Conservation (phyloP, 2,329 filamentous ascomycete genomes). For the Aureobasidium sp. region DNA sequence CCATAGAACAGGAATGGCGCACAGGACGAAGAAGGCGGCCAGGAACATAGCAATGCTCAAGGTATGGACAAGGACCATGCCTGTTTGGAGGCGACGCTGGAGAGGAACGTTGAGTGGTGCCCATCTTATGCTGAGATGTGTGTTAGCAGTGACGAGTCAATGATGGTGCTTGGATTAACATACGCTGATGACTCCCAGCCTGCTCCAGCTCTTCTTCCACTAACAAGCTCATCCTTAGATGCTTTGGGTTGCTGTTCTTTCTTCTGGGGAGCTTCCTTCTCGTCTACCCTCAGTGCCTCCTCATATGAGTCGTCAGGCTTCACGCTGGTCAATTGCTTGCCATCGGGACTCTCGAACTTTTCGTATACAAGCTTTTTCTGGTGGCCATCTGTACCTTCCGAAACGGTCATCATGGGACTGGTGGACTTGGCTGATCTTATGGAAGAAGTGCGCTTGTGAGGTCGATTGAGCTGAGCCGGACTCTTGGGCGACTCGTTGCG, state of each 20-base stretch:
- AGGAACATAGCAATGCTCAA: constrained; percentile 44
- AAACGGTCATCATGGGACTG: constrained; percentile 12
- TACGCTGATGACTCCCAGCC: constrained; percentile 40
- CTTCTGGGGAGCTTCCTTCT: constrained; percentile 16
- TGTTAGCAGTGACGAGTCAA: neutral
- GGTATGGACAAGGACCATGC: constrained; percentile 41
- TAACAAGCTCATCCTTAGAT: constrained; percentile 36
- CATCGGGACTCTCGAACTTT: constrained; percentile 35
- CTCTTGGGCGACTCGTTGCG: constrained; percentile 20
- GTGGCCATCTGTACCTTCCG: constrained; percentile 12
- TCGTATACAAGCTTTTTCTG: constrained; percentile 31
- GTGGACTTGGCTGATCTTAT: neutral
- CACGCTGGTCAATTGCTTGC: constrained; percentile 37
- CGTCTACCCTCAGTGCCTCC: constrained; percentile 25
- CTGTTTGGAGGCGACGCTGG: constrained; percentile 41
- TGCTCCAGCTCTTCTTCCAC: constrained; percentile 44
- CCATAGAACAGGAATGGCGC: constrained; percentile 88
- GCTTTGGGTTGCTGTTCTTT: constrained; percentile 16
- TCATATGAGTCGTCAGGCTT: constrained; percentile 32
- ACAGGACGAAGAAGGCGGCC: constrained; percentile 80
- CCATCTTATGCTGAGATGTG: constrained; percentile 56
- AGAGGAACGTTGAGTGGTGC: constrained; percentile 68
- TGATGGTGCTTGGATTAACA: constrained; percentile 15
- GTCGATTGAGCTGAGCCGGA: constrained; percentile 18
- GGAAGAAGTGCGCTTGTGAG: constrained; percentile 22